phyloP scores from a whole-genome alignment of 139 green algal genomes.

The Trebouxia sp. region DNA sequence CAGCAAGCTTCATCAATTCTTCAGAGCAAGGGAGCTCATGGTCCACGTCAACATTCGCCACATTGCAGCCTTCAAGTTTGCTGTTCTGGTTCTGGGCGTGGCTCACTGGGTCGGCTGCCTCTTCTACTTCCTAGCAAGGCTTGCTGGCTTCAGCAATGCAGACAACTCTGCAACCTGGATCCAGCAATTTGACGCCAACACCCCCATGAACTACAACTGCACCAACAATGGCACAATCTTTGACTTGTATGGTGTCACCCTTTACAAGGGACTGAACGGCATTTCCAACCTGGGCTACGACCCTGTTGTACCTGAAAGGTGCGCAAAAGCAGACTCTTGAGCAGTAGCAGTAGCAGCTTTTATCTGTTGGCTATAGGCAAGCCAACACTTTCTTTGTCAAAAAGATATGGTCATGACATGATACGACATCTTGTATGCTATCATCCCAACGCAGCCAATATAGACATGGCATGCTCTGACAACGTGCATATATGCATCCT shows the following conservation, averaged over 20 bases:
- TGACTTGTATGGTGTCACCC: slow-evolving; percentile 14
- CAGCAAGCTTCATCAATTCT: slow-evolving; percentile 33
- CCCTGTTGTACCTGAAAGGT: slow-evolving; percentile 30
- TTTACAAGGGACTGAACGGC: slow-evolving; percentile 45
- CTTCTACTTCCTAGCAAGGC: slow-evolving; percentile 37
- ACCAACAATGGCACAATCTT: slow-evolving; percentile 12
- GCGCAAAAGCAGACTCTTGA: too few relatives aligned
- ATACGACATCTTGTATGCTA: too few relatives aligned
- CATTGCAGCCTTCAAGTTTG: slow-evolving; percentile 42
- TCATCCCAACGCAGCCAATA: too few relatives aligned
- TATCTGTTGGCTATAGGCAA: too few relatives aligned
- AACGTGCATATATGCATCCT: too few relatives aligned
- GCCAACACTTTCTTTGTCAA: too few relatives aligned
- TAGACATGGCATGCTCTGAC: too few relatives aligned
- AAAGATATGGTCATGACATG: too few relatives aligned
- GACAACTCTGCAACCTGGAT: slow-evolving; percentile 34
- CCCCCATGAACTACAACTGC: slow-evolving; percentile 14
- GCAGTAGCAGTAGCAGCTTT: too few relatives aligned
- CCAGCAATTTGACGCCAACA: slow-evolving; percentile 30
- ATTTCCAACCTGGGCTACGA: slow-evolving; percentile 50
- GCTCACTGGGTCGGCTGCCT: slow-evolving; percentile 48
- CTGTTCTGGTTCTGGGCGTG: slow-evolving; percentile 36
- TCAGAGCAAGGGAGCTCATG: slow-evolving; percentile 40
- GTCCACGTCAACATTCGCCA: slow-evolving; percentile 43
- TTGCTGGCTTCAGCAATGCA: slow-evolving; percentile 24